A percentile compares a stretch with the other conserved stretches of the same genome.
phyloP scores from a whole-genome alignment of 139 green algal species.

The Pleodorina starrii region DNA sequence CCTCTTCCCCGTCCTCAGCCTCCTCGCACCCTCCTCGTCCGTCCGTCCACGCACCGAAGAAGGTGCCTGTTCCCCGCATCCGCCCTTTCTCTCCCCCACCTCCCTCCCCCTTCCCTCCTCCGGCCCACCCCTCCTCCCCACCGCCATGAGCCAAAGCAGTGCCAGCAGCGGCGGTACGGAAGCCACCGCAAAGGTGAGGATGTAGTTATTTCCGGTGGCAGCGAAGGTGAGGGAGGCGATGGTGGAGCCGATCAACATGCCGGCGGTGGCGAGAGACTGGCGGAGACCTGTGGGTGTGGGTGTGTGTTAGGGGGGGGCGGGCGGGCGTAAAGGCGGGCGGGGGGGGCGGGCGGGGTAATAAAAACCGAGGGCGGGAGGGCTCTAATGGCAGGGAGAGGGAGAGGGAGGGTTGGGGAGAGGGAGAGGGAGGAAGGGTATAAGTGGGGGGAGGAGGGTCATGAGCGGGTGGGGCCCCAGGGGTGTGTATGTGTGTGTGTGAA shows the following conservation, averaged over 20 bases:
- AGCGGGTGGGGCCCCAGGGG: neutral
- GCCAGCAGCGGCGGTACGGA: conserved; percentile 70
- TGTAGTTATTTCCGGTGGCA: conserved; percentile 77
- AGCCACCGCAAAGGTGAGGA: conserved; percentile 80
- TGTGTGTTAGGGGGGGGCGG: neutral
- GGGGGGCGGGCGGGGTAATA: neutral
- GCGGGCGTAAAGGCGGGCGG: neutral
- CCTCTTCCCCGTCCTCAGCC: too few species aligned
- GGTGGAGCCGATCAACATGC: conserved; percentile 79
- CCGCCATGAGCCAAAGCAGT: conserved; percentile 67
- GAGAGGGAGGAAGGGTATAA: neutral
- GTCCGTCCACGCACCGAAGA: too few species aligned
- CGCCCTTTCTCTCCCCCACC: too few species aligned
- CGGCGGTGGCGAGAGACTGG: conserved; percentile 81
- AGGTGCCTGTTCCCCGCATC: too few species aligned
- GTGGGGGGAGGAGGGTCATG: neutral
- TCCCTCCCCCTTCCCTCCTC: neutral
- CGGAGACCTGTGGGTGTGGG: conserved; percentile 68
- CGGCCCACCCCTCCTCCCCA: conserved; percentile 9
- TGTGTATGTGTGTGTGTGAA: too few species aligned
- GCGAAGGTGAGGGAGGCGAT: conserved; percentile 72
- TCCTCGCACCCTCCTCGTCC: too few species aligned
- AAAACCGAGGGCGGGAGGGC: too few species aligned
- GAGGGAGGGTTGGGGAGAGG: neutral
- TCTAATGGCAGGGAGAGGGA: neutral